Conservation (phyloP, 768 basidiomycete species). For the Suillus decipiens region DNA sequence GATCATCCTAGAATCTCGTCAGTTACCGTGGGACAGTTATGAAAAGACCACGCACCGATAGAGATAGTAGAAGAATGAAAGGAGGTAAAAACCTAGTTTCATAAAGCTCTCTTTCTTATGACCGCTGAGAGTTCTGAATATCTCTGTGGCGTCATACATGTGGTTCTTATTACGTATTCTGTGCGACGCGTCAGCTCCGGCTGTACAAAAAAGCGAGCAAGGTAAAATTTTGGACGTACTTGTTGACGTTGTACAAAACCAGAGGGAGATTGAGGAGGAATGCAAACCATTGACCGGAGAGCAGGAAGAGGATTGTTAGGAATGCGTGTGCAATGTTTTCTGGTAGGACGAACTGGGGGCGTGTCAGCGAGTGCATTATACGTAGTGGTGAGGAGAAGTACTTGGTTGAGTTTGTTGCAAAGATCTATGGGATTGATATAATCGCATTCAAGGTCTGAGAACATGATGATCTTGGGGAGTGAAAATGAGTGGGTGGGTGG, state of each 20-base stretch:
- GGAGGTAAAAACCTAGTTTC: conserved; percentile 91
- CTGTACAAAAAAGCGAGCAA: background rate
- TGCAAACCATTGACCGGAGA: conserved; percentile 94
- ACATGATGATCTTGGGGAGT: conserved; percentile 96
- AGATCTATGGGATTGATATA: conserved; percentile 99
- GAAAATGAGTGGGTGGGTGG: background rate
- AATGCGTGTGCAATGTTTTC: conserved; percentile 95
- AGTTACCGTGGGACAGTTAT: background rate
- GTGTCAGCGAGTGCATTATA: background rate
- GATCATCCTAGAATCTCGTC: conserved; percentile 62
- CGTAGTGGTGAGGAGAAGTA: conserved; percentile 35
- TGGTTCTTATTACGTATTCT: conserved; percentile 93
- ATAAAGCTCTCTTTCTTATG: conserved; percentile 98
- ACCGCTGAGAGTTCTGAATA: conserved; percentile 88
- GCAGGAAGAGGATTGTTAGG: conserved; percentile 87
- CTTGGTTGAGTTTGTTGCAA: conserved; percentile 98
- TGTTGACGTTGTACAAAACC: conserved; percentile 89
- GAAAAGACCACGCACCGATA: conserved; percentile 62
- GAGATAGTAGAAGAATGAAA: conserved; percentile 91
- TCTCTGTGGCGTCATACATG: conserved; percentile 99
- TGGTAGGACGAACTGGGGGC: conserved; percentile 86
- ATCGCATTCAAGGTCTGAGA: conserved; percentile 98
- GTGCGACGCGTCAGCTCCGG: conserved; percentile 2
- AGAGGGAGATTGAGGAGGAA: conserved; percentile 90
- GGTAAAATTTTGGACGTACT: conserved; percentile 53